These are phyloP conservation scores for Boletus pseudo-olivaceus DNA, from an alignment of 768 basidiomycete genomes.

Conservation along the genomic window DNA sequence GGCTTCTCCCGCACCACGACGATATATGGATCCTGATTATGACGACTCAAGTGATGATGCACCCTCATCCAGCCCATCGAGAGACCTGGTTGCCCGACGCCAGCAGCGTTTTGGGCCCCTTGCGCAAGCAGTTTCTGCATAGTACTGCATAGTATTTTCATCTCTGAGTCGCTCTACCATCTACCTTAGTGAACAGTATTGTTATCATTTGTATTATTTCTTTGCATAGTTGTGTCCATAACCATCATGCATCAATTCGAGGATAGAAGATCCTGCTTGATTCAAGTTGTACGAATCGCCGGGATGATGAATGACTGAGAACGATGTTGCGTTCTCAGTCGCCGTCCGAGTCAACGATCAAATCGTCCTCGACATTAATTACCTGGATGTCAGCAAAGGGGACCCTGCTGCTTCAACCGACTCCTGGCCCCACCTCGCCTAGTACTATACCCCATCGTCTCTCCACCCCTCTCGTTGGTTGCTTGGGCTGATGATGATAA, in stretches of 20 bases:
- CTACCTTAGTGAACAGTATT: constrained; percentile 13
- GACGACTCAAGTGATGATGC: constrained; percentile 50
- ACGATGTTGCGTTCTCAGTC: too few species aligned
- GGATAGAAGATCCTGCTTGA: neutral
- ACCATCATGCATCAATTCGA: constrained; percentile 2
- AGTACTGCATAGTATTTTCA: constrained; percentile 9
- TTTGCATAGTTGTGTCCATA: constrained; percentile 24
- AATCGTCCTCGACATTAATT: neutral
- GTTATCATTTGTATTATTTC: constrained; percentile 24
- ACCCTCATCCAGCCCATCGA: constrained; percentile 44
- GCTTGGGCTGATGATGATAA: too few species aligned
- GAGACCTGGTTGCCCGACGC: constrained; percentile 40
- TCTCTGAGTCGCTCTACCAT: constrained; percentile 12
- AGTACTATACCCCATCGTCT: too few species aligned
- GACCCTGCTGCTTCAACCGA: too few species aligned
- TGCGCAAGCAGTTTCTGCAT: constrained; percentile 4
- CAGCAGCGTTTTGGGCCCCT: constrained; percentile 31
- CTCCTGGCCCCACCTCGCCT: too few species aligned
- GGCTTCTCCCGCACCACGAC: constrained; percentile 56
- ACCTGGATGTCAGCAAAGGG: too few species aligned
- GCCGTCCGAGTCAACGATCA: too few species aligned
- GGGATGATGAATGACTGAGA: neutral
- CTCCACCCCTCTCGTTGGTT: too few species aligned
- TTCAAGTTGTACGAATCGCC: neutral
- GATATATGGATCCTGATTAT: constrained; percentile 31